These are phyloP conservation scores for Graphium sp. DNA, from an alignment of 2,329 filamentous ascomycete genomes.

Conservation along the genomic window DNA sequence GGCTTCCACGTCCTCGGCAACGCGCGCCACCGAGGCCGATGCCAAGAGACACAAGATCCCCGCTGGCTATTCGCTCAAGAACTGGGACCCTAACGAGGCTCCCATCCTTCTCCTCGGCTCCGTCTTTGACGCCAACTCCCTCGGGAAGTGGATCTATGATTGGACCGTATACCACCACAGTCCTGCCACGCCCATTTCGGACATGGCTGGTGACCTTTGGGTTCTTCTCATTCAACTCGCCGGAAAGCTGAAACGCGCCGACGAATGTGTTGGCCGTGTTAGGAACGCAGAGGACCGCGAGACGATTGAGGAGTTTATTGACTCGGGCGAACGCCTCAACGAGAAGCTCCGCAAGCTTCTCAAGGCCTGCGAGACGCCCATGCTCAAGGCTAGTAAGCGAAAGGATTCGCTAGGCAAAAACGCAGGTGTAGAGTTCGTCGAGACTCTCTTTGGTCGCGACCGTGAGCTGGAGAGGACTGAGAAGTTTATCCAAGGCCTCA, in stretches of 20 bases:
- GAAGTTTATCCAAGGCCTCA: constrained; percentile 78
- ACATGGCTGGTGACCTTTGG: constrained; percentile 91
- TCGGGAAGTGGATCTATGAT: constrained; percentile 99
- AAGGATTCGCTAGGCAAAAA: constrained; percentile 66
- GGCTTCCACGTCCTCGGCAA: constrained; percentile 14
- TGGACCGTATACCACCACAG: constrained; percentile 92
- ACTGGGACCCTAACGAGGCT: constrained; percentile 91
- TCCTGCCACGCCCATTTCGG: constrained; percentile 65
- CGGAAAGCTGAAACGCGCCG: constrained; percentile 82
- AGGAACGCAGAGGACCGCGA: constrained; percentile 58
- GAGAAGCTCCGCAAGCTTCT: constrained; percentile 72
- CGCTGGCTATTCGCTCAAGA: constrained; percentile 83
- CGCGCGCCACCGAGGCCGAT: constrained; percentile 43
- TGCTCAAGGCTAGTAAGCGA: constrained; percentile 78
- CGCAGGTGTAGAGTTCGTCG: constrained; percentile 86
- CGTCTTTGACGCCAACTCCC: constrained; percentile 92
- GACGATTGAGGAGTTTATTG: constrained; percentile 79
- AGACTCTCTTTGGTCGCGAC: constrained; percentile 86
- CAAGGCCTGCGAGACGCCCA: constrained; percentile 83
- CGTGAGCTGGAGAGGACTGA: constrained; percentile 80
- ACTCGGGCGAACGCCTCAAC: constrained; percentile 73
- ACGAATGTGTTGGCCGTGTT: constrained; percentile 60
- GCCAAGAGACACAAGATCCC: constrained; percentile 59
- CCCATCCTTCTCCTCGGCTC: constrained; percentile 89
- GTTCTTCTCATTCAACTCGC: constrained; percentile 84